A percentile compares a stretch with the other conserved stretches of the same genome.
phyloP scores from a whole-genome alignment of 371 early-diverging fungal species.

The Mucor ambiguus region DNA sequence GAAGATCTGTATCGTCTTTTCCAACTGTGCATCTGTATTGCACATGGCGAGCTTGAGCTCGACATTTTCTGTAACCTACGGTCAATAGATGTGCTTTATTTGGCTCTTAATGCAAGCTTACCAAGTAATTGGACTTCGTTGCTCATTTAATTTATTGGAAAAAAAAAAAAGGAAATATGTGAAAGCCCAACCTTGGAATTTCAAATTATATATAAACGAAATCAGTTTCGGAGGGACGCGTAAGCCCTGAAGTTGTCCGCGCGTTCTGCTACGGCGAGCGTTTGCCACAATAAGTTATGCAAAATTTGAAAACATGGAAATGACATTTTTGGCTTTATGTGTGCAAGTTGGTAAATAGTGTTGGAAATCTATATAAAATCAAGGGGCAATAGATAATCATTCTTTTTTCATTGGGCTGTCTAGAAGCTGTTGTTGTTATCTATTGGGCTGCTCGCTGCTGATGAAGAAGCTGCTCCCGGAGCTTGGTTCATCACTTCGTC shows the following conservation, averaged over 20 bases:
- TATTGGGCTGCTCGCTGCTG: slow-evolving; percentile 26
- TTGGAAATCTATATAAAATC: neutral
- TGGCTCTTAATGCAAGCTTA: neutral
- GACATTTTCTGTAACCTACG: slow-evolving; percentile 65
- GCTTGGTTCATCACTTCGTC: slow-evolving; percentile 77
- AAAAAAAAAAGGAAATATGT: neutral
- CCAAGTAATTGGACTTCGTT: slow-evolving; percentile 49
- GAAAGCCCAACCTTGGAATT: neutral
- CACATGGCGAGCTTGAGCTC: slow-evolving; percentile 88
- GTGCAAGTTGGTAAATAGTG: neutral
- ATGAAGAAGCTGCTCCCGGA: slow-evolving; percentile 37
- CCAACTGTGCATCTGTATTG: slow-evolving; percentile 73
- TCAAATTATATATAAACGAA: neutral
- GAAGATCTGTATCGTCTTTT: slow-evolving; percentile 67
- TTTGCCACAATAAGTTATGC: neutral
- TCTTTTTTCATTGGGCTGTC: neutral
- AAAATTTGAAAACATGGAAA: too few species aligned
- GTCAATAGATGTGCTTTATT: neutral
- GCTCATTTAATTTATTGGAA: slow-evolving; percentile 9
- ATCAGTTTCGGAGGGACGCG: slow-evolving; percentile 3
- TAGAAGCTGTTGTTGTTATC: slow-evolving; percentile 9
- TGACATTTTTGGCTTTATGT: too few species aligned
- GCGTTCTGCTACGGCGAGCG: neutral
- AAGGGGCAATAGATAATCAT: neutral
- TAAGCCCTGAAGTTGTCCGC: slow-evolving; percentile 5